phyloP scores from a whole-genome alignment of 768 basidiomycete genomes.

The Mrakia blollopis region DNA sequence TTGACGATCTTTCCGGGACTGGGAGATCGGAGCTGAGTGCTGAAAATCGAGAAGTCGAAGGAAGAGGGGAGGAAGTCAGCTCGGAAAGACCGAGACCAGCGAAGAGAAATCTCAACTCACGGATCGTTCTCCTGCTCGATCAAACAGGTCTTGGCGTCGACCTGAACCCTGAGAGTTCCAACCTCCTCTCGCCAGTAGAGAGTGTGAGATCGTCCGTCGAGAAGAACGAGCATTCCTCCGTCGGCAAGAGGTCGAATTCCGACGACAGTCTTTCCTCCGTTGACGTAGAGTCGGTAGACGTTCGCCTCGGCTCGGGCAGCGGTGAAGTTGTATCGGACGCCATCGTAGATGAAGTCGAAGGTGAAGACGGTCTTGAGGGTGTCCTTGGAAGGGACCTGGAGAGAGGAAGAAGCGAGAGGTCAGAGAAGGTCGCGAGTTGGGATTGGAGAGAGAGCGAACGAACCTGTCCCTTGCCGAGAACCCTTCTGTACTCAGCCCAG shows the following conservation, averaged over 20 bases:
- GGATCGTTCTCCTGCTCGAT: conserved; percentile 99
- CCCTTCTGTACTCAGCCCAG: conserved; percentile 85
- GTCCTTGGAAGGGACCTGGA: conserved; percentile 90
- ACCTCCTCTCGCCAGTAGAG: conserved; percentile 99
- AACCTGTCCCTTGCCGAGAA: conserved; percentile 83
- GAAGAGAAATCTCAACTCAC: not conserved
- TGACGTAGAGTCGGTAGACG: conserved; percentile 90
- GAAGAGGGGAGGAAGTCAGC: not conserved
- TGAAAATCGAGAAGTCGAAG: not conserved
- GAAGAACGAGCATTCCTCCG: conserved; percentile 82
- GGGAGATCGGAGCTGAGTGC: conserved; percentile 86
- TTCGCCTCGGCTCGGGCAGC: conserved; percentile 82
- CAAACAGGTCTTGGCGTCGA: conserved; percentile 95
- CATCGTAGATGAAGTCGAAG: conserved; percentile 96
- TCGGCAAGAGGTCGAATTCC: conserved; percentile 89
- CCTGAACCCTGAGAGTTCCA: conserved; percentile 73
- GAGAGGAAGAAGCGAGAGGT: not conserved
- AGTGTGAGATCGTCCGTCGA: conserved; percentile 93
- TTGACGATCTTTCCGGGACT: conserved; percentile 94
- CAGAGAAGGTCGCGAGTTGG: not conserved
- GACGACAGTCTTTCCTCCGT: conserved; percentile 87
- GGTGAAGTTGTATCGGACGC: conserved; percentile 89
- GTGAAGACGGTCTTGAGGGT: conserved; percentile 93
- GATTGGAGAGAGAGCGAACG: conserved; percentile 53
- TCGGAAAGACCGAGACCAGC: not conserved